phyloP scores from a whole-genome alignment of 2,329 filamentous ascomycete species.

The Nothophoma quercina region DNA sequence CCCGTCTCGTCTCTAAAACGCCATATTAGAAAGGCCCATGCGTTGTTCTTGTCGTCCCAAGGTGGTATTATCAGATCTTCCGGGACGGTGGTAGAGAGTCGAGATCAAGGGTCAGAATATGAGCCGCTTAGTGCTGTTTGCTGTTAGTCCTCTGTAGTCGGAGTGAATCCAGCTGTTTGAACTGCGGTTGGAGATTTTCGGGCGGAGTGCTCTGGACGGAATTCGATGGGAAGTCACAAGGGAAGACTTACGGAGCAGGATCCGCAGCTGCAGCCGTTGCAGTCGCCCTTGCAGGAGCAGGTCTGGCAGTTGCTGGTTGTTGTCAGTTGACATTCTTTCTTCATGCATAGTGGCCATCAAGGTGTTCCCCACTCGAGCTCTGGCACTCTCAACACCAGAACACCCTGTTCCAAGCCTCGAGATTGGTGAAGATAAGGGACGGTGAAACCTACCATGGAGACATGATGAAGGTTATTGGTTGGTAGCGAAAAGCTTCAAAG shows the following conservation, averaged over 20 bases:
- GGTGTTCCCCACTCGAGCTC: constrained; percentile 20
- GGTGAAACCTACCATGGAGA: constrained; percentile 33
- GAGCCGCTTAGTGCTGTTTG: constrained; percentile 19
- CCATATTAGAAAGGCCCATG: constrained; percentile 6
- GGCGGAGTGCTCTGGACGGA: too few species aligned
- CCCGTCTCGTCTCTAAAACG: background rate
- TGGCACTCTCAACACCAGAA: background rate
- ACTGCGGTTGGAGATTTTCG: too few species aligned
- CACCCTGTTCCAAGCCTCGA: background rate
- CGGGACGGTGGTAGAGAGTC: background rate
- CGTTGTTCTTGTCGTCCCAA: constrained; percentile 14
- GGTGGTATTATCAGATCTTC: constrained; percentile 1
- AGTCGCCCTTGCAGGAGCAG: constrained; percentile 44
- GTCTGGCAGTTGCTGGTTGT: constrained; percentile 33
- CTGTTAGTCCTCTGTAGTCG: background rate
- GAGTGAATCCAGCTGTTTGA: too few species aligned
- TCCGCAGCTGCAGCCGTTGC: constrained; percentile 43
- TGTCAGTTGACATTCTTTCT: constrained; percentile 7
- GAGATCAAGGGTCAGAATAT: background rate
- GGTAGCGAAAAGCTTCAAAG: constrained; percentile 11
- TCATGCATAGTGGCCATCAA: constrained; percentile 25
- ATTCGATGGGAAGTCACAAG: too few species aligned
- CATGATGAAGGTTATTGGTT: constrained; percentile 28
- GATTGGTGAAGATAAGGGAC: background rate
- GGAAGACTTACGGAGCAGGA: constrained; percentile 32